Percentiles rank a stretch among this genome's conserved stretches.
Conservation (phyloP, 371 early-diverging fungal species). For the Mortierella sp. region DNA sequence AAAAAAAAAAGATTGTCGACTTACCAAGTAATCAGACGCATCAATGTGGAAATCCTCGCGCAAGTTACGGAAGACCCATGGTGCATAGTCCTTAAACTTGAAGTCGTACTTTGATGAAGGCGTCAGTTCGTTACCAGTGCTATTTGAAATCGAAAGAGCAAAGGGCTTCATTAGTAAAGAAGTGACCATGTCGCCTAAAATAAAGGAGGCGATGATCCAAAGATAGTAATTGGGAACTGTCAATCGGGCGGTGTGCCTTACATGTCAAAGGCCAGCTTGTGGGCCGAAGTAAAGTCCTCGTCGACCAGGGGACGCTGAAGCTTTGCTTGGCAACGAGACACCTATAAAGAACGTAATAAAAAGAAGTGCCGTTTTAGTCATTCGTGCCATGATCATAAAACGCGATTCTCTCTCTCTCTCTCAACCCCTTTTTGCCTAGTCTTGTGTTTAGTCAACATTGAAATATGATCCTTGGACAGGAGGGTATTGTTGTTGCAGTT, state of each 20-base stretch:
- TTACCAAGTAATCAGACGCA: conserved; percentile 95
- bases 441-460: background rate
- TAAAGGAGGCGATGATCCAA: background rate
- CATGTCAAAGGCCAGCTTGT: conserved; percentile 96
- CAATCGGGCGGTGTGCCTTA: conserved; percentile 49
- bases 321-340: conserved; percentile 91
- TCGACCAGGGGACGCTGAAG: conserved; percentile 76
- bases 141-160: conserved; percentile 28
- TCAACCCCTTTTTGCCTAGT: background rate
- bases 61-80: conserved; percentile 95
- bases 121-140: conserved; percentile 94
- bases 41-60: conserved; percentile 92
- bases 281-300: conserved; percentile 88
- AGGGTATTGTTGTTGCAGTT: background rate
- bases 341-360: conserved; percentile 38
- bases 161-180: background rate
- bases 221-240: background rate
- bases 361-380: background rate
- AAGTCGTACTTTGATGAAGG: conserved; percentile 96
- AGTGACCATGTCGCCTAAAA: background rate
- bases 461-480: background rate
- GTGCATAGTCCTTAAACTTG: conserved; percentile 98
- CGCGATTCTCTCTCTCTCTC: background rate
- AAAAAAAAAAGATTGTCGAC: background rate
- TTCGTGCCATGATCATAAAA: background rate